A percentile compares a stretch with the other conserved stretches of the same genome.
These are phyloP conservation scores for Niebla homalea DNA, from an alignment of 495 filamentous ascomycete genomes.

Conservation along the genomic window DNA sequence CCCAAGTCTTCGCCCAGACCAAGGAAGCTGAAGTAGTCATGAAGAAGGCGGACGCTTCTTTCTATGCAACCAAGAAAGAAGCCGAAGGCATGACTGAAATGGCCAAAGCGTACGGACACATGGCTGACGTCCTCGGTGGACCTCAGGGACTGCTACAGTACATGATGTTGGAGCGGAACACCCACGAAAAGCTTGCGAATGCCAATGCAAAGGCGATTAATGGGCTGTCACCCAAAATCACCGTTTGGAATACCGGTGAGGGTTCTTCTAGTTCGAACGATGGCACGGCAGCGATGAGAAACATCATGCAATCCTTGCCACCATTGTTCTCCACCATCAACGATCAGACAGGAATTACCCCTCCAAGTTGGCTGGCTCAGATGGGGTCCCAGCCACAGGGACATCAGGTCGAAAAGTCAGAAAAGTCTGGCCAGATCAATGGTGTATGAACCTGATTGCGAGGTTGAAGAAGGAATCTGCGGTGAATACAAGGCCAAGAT, in stretches of 20 bases:
- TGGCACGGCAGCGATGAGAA: constrained; percentile 36
- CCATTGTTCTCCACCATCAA: constrained; percentile 69
- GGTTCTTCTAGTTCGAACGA: constrained; percentile 24
- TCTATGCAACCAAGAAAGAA: constrained; percentile 50
- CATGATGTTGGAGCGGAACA: constrained; percentile 39
- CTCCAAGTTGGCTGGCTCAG: constrained; percentile 55
- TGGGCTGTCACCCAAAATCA: constrained; percentile 77
- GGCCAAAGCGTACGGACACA: constrained; percentile 58
- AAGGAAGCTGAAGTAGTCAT: constrained; percentile 28
- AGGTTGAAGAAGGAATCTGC: neutral
- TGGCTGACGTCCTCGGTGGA: constrained; percentile 60
- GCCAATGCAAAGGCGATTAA: constrained; percentile 50
- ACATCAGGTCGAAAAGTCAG: neutral
- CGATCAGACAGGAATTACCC: constrained; percentile 66
- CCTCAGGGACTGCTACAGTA: constrained; percentile 61
- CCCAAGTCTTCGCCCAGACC: constrained; percentile 16
- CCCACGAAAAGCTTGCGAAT: constrained; percentile 27
- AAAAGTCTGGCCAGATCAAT: neutral
- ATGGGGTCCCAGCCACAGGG: constrained; percentile 16
- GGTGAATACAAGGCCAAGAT: too few relatives aligned
- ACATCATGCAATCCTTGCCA: constrained; percentile 63
- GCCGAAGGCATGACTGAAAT: constrained; percentile 62
- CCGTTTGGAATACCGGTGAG: constrained; percentile 67
- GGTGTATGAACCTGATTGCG: neutral
- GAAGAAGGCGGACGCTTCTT: constrained; percentile 49